Base-by-base conservation (phyloP, 169 alveolate genomes). In the Amoebophrya sp. region DNA sequence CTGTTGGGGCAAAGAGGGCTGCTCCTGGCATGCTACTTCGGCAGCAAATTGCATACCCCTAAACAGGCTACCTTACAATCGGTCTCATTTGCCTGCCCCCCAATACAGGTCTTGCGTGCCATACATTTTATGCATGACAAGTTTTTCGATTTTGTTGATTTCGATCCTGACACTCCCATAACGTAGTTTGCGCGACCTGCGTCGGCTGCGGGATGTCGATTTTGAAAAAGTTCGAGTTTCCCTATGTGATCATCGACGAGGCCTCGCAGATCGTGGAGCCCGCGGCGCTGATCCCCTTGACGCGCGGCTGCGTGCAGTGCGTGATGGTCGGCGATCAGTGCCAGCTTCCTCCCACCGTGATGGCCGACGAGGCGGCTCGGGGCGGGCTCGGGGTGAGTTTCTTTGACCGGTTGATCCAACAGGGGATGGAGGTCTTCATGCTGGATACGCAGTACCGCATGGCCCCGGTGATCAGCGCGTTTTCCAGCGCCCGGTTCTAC, bases 191-290 rank as follows among this genome's bases (percentile, higher is more conserved):
- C n/a, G 90, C 90, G 29, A 83, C 90, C 41, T 12, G 14, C 25
- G n/a, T 83, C 90, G 90, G 90, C 23, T 32, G 40, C 23, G 90
- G 90, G 29, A 83, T 83, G 90, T 0, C 25, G 66, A 7, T 47
- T 18, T 12, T 47, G 66, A 47, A 18, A 47, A 7, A 18, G 66
- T 18, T 47, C 66, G 29, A 47, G 7, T 47, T 47, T 47, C 66
- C 66, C 7, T 47, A 47, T 32, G 90, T 83, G 33, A 39, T 83
- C 29, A 18, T 83, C 25, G 90, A 83, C 41, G 90, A 83, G 41
- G 90, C 90, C n/a, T 39, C 90, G 29, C 90, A 83, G 90, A 38
- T 83, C 53, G n/a, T 83, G 2, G 90, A 83, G 90, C 90, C 90
- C 29, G 90, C 90, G 12, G 0, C 40, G 25, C 41, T 83, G 41